Conservation (phyloP, 2,329 filamentous ascomycete genomes). For the Aspergillus jensenii region DNA sequence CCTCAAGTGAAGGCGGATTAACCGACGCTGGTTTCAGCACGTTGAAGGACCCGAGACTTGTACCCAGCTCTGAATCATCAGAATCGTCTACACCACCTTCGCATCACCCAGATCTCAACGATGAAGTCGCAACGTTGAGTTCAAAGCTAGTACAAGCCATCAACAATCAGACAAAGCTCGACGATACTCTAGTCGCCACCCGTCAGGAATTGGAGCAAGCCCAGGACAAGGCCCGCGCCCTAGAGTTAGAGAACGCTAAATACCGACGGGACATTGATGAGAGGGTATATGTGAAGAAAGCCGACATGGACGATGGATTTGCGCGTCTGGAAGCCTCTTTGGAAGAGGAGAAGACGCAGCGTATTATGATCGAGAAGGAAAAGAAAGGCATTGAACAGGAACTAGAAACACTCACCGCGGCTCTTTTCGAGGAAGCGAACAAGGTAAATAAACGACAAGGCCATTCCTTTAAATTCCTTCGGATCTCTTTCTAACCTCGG, state of each 20-base stretch:
- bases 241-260: slow-evolving; percentile 70
- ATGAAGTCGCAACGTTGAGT: slow-evolving; percentile 84
- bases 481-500: neutral
- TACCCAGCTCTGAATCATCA: slow-evolving; percentile 36
- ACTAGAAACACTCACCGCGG: slow-evolving; percentile 83
- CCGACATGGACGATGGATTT: slow-evolving; percentile 72
- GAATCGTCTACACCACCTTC: slow-evolving; percentile 34
- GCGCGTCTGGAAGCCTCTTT: slow-evolving; percentile 58
- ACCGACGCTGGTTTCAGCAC: slow-evolving; percentile 46
- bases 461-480: neutral
- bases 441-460: slow-evolving; percentile 50
- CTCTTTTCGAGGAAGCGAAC: slow-evolving; percentile 97
- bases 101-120: slow-evolving; percentile 61
- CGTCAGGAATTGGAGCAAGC: slow-evolving; percentile 79
- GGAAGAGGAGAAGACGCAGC: slow-evolving; percentile 64
- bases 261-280: slow-evolving; percentile 68
- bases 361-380: slow-evolving; percentile 68
- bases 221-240: slow-evolving; percentile 62
- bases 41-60: slow-evolving; percentile 45
- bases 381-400: slow-evolving; percentile 91
- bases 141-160: slow-evolving; percentile 97
- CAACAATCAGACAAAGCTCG: slow-evolving; percentile 89
- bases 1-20: slow-evolving; percentile 30
- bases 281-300: slow-evolving; percentile 73
- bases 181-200: slow-evolving; percentile 80